Evolutionary conservation across 257 asterid species (phyloP).

Genomic region (Asclepias syriaca): DNA sequence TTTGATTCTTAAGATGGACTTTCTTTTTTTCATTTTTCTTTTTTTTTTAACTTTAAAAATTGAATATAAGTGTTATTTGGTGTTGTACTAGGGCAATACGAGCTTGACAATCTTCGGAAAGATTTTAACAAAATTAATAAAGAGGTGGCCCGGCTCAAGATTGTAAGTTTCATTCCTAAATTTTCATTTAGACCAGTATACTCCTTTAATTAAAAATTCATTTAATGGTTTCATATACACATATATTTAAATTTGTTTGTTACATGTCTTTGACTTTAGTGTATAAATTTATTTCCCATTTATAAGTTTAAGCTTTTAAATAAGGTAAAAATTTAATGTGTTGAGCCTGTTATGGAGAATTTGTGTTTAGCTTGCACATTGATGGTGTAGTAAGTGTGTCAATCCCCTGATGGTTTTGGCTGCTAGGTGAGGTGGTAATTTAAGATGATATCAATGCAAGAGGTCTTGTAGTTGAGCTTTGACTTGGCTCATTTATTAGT

Average conservation of each 20-base stretch:
- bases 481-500: too few species aligned
- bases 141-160: constrained; percentile 66
- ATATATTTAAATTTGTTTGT: background rate
- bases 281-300: too few species aligned
- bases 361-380: too few species aligned
- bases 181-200: background rate
- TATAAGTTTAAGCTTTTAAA: too few species aligned
- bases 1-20: background rate
- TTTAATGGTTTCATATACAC: background rate
- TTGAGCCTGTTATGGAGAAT: too few species aligned
- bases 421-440: too few species aligned
- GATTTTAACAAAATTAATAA: constrained; percentile 69
- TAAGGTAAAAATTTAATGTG: too few species aligned
- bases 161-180: constrained; percentile 39
- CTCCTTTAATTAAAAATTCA: background rate
- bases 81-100: constrained; percentile 58
- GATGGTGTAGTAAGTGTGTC: too few species aligned
- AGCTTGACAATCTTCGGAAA: constrained; percentile 67
- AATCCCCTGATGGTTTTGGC: too few species aligned
- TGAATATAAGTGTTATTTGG: background rate
- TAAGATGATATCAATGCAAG: too few species aligned
- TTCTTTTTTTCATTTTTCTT: background rate
- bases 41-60: too few species aligned
- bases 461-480: too few species aligned
- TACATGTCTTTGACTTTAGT: background rate